Evolutionary conservation across 2,329 filamentous ascomycete genomes (phyloP).

Genomic region (Penicillium sp.): DNA sequence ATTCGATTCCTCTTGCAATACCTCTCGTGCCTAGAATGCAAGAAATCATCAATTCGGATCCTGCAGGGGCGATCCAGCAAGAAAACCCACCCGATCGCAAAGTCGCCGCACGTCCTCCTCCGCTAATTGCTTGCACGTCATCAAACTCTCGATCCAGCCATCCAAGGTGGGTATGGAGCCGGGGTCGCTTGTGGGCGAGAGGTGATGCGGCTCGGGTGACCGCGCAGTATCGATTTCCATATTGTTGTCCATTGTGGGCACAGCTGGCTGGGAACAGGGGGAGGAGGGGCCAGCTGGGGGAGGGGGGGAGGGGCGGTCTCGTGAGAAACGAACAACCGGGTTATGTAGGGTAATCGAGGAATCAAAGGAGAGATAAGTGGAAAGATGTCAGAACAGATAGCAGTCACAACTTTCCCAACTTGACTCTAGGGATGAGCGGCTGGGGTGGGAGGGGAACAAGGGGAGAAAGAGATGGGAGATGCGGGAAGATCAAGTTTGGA

Average conservation of each 20-base stretch:
- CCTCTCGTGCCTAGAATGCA: slow-evolving; percentile 74
- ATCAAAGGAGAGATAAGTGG: slow-evolving; percentile 6
- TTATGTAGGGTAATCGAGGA: slow-evolving; percentile 13
- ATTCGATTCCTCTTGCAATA: slow-evolving; percentile 95
- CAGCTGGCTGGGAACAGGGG: slow-evolving; percentile 20
- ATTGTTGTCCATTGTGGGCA: slow-evolving; percentile 78
- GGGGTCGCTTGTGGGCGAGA: slow-evolving; percentile 76
- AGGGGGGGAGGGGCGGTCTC: slow-evolving; percentile 33
- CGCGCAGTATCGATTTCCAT: slow-evolving; percentile 94
- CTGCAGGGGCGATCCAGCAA: slow-evolving; percentile 6
- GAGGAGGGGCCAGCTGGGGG: slow-evolving; percentile 27
- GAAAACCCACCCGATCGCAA: slow-evolving; percentile 82
- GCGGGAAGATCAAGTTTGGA: slow-evolving; percentile 26
- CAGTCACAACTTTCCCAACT: slow-evolving; percentile 14
- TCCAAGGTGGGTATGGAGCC: slow-evolving; percentile 90
- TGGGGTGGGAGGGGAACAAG: slow-evolving; percentile 18
- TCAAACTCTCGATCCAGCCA: slow-evolving; percentile 97
- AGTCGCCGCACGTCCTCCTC: slow-evolving; percentile 93
- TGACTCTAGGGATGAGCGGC: slow-evolving; percentile 21
- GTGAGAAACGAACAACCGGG: slow-evolving; percentile 29
- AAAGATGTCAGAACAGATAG: slow-evolving; percentile 7
- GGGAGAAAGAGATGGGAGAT: slow-evolving; percentile 25
- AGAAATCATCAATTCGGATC: slow-evolving; percentile 17
- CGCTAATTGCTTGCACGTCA: slow-evolving; percentile 96
- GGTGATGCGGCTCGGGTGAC: slow-evolving; percentile 71